Base-by-base conservation (phyloP, 2,329 filamentous ascomycete species). In the Xylaria sp. region DNA sequence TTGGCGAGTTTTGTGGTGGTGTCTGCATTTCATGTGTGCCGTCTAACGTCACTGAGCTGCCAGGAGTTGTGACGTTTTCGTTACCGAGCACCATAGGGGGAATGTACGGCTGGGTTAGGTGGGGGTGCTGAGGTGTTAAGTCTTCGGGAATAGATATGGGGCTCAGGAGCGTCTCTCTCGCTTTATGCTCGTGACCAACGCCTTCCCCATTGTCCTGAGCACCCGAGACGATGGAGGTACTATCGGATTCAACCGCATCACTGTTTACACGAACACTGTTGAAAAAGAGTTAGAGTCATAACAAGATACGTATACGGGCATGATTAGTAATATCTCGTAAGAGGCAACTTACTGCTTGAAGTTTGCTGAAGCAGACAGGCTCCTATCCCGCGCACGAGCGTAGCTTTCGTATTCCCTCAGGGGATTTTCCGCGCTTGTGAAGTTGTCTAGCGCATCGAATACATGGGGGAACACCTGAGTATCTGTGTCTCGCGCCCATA, bases 401-500 rank as follows among this genome's bases (percentile, higher is more conserved):
- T 88, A 89, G 42, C 80, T 80, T 56, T 83, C 85, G 67, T 86
- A 89, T 71, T 89, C 85, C 70, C 87, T 86, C 60, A 83, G 79
- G 1, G 83, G 82, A 70, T 88, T 85, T 50, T 83, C 81, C 0
- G 85, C 80, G 43, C 82, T 80, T 2, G 83, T 85, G 73, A 89
- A 92, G 69, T 84, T 89, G 63, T 96, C 88, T 9, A 99, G 81
- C 0, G 95, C 94, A 70, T 96, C 90, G 67, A 97, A 94, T 1
- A 99, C 92, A 74, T 96, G 92, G 15, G 89, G 91, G 72, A 97
- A 97, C 2, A 98, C 94, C 55, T 93, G 87, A 0, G 83, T 81
- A 68, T 96, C 86, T 6, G 96, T 91, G 71, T 97, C 93, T 38
- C 87, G 83, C 0, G 92, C 95, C 95, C 95, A 99, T 0, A 99